phyloP scores from a whole-genome alignment of 352 stramenopile species.

The Phytophthora sojae region DNA sequence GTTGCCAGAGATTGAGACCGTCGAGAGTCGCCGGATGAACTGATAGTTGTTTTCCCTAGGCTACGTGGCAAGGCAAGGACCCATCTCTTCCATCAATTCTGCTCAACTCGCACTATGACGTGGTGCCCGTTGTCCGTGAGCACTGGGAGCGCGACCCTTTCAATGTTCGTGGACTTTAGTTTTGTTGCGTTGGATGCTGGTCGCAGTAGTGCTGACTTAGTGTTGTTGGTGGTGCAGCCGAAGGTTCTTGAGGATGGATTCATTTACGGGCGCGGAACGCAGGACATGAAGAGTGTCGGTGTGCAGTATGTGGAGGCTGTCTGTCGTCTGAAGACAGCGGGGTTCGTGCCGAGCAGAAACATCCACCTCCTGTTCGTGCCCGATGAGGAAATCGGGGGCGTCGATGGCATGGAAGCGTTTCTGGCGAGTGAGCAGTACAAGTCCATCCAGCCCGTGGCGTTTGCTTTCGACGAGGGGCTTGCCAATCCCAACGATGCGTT shows the following conservation, averaged over 20 bases:
- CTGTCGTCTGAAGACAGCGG: slow-evolving; percentile 59
- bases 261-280: slow-evolving; percentile 94
- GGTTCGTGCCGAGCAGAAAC: slow-evolving; percentile 83
- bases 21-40: not conserved
- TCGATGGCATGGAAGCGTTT: slow-evolving; percentile 93
- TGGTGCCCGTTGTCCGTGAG: slow-evolving; percentile 91
- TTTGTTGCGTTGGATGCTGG: not conserved
- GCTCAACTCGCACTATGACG: slow-evolving; percentile 97
- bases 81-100: slow-evolving; percentile 88
- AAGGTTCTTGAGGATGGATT: slow-evolving; percentile 88
- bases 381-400: slow-evolving; percentile 94
- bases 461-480: slow-evolving; percentile 96
- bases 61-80: slow-evolving; percentile 88
- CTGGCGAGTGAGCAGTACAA: slow-evolving; percentile 88
- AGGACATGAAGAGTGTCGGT: slow-evolving; percentile 98
- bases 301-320: slow-evolving; percentile 96
- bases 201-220: not conserved
- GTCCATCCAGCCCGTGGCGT: slow-evolving; percentile 78
- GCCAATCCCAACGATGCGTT: slow-evolving; percentile 90
- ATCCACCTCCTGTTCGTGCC: slow-evolving; percentile 94
- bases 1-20: not conserved
- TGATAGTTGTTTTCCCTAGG: slow-evolving; percentile 24
- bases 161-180: slow-evolving; percentile 47
- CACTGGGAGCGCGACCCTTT: slow-evolving; percentile 94
- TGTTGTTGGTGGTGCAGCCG: slow-evolving; percentile 34